Evolutionary conservation across 345 rosid species (phyloP), one percentile per base, ranked within the genome.

Genomic region (Murraya paniculata): DNA sequence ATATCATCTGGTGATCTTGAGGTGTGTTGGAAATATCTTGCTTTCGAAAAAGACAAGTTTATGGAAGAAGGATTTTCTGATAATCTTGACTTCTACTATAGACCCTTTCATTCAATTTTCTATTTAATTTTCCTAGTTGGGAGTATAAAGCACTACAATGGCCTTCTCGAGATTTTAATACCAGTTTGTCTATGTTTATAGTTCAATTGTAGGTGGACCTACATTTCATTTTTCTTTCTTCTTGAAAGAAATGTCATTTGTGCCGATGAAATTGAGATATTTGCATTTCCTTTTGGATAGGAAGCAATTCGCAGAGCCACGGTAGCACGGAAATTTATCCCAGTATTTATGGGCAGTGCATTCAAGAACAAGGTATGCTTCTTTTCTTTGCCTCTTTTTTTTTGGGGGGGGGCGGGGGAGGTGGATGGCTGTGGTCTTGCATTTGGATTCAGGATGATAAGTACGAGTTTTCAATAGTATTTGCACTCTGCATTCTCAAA

Each of bases 321-420:
- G n/a, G 56, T 91, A 56, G 96, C 94, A n/a, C 88, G 83, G 70
- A 97, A 91, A 84, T 97, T 97, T 82, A 88, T 97, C 45, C 98
- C 98, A 61, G 97, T 97, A 69, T 97, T 94, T 84, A 97, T 97
- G 98, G 99, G 99, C 4, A 94, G 98, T 84, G 99, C 98, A 48
- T 94, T 97, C 87, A 97, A 94, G 84, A 97, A 97, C 85, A 97
- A 94, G 99, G 99, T 94, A 85, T 66, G 64, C 56, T 78, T 38
- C 66, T 4, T n/a, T 56, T 45, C 31, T 30, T 76, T 6, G 13
- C 48, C 72, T 33, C 22, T 9, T 13, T 45, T 48, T 48, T 2
- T 48, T 48, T 3, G 2, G 0, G 16, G 53, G 4, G 55, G 19
- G 55, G 55, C 21, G 21, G 21, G 56, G 56, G 21, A 0, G 0